Evolutionary conservation across 2,329 filamentous ascomycete genomes (phyloP).

Genomic region (Ceratocystis cubensis): DNA sequence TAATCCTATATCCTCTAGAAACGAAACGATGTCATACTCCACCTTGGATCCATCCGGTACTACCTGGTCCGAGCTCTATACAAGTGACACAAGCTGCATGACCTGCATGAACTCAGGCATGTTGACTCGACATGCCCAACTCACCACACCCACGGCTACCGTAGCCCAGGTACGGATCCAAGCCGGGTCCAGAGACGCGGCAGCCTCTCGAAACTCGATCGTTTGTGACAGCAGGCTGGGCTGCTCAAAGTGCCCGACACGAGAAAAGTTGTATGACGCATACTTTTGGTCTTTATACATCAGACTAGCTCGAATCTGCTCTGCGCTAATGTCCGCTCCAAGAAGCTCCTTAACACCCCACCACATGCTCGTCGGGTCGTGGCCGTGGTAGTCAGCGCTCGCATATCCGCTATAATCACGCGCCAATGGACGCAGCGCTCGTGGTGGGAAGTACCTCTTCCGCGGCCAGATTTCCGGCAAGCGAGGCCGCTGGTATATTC

Average conservation of each 20-base stretch:
- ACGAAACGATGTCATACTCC: constrained; percentile 29
- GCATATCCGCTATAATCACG: neutral
- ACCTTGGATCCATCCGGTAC: constrained; percentile 19
- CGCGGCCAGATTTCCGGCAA: constrained; percentile 8
- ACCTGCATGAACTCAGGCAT: constrained; percentile 27
- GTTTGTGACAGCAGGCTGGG: constrained; percentile 20
- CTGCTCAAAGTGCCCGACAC: neutral
- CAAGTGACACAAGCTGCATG: constrained; percentile 23
- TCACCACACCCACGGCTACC: constrained; percentile 28
- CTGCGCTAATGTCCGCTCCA: constrained; percentile 24
- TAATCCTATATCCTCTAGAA: constrained; percentile 29
- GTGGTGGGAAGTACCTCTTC: constrained; percentile 9
- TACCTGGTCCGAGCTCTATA: constrained; percentile 21
- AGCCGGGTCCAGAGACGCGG: constrained; percentile 27
- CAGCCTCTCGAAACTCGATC: constrained; percentile 31
- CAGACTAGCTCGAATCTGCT: constrained; percentile 21
- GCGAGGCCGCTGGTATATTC: constrained; percentile 7
- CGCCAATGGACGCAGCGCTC: neutral
- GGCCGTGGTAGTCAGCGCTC: neutral
- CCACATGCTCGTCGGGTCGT: constrained; percentile 21
- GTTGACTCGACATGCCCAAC: constrained; percentile 25
- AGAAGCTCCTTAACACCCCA: constrained; percentile 24
- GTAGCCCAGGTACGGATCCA: constrained; percentile 29
- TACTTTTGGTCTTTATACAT: constrained; percentile 25
- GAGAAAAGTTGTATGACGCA: constrained; percentile 11